Evolutionary conservation across 192 early-diverging fungal species (phyloP), one percentile per base, ranked within the genome.

Genomic region (Chytriomyces hyalinus): DNA sequence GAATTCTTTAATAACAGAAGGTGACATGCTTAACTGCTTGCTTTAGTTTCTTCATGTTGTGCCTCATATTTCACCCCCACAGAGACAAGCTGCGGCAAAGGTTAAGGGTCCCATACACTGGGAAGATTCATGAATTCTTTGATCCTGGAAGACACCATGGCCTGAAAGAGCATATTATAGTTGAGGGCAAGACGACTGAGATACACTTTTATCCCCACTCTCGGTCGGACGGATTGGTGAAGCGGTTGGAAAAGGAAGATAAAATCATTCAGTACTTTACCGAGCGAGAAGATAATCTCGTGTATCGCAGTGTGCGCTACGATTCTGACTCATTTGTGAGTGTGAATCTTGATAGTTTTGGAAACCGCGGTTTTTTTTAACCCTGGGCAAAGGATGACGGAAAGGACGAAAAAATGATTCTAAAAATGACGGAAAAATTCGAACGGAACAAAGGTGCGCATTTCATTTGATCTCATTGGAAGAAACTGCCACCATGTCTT

Each of bases 371-470:
- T 53, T 22, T 46, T 68, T 53, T 68, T 76, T 69, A 20, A 20
- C 17, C 3, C 10, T 61, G 10, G 15, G 10, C 24, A 28, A 24
- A 77, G 76, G 77, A 78, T 44, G 77, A 78, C 43, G 10, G 10
- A 13, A 63, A 62, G 9, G 69, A 62, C 13, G 51, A 48, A 46
- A 68, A 62, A 20, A 43, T 63, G 9, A 78, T 88, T 15, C 47
- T 85, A 3, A 90, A 90, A 49, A 90, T 90, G 89, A 81, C 89
- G 26, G 89, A 90, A 65, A 90, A 90, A 63, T 87, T 86, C 49
- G 82, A 79, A 36, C 66, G 82, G 8, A 81, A 88, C 59, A 72
- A 72, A 47, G 77, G 80, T 82, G 43, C n/a, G 71, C 17, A 48
- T n/a, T 10, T 69, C n/a, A 36, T 36, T 36, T 4, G 4, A 36